Evolutionary conservation across 805 yeast species (phyloP).

Genomic region (Ogataea wickerhamii): DNA sequence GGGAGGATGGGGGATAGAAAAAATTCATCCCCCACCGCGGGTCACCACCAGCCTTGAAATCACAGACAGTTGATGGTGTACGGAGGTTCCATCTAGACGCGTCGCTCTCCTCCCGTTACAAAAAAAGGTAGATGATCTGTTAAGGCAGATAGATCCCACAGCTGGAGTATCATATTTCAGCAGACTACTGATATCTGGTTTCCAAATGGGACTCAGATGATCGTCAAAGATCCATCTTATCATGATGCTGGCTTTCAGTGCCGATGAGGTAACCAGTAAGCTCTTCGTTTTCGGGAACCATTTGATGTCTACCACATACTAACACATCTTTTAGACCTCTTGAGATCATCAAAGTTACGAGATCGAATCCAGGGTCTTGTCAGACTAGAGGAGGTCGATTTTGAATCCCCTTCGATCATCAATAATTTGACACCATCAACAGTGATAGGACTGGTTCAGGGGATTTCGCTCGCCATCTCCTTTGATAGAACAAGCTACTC

Average conservation of each 20-base stretch:
- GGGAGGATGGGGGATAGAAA: too few species aligned
- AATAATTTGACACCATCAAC: conserved; percentile 15
- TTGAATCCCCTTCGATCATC: conserved; percentile 21
- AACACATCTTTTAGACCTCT: conserved; percentile 17
- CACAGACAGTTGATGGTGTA: too few species aligned
- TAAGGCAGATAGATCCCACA: too few species aligned
- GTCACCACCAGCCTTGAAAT: too few species aligned
- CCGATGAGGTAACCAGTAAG: conserved; percentile 7
- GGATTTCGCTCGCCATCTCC: conserved; percentile 19
- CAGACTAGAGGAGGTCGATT: conserved; percentile 33
- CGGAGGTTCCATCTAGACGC: too few species aligned
- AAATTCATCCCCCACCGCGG: too few species aligned
- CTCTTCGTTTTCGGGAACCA: not conserved
- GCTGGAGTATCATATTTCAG: too few species aligned
- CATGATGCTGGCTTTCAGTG: conserved; percentile 5
- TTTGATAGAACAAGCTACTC: conserved; percentile 22
- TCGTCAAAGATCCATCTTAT: too few species aligned
- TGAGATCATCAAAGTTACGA: conserved; percentile 49
- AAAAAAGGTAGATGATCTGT: too few species aligned
- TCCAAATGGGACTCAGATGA: too few species aligned
- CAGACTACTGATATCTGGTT: too few species aligned
- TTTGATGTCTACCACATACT: not conserved
- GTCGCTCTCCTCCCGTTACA: too few species aligned
- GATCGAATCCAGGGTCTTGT: conserved; percentile 53
- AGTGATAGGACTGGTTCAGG: conserved; percentile 14